Evolutionary conservation across 73 alveolate species (phyloP).

Genomic region (Tetrahymena thermophila): DNA sequence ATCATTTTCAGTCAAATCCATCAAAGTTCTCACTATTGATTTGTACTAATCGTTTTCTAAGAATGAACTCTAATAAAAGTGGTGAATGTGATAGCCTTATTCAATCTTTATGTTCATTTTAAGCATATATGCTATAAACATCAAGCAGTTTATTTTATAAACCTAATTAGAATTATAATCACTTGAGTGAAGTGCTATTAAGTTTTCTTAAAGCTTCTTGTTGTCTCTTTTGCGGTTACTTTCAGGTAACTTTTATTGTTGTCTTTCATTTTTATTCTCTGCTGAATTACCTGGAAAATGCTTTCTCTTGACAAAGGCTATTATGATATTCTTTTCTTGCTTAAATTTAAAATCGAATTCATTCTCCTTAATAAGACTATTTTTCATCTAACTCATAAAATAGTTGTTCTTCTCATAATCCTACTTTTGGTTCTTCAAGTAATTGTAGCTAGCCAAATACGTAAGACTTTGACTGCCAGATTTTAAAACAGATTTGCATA

Average conservation of each 20-base stretch:
- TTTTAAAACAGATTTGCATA: not conserved
- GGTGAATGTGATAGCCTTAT: not conserved
- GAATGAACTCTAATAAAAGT: not conserved
- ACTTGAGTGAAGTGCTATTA: not conserved
- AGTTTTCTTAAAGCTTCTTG: not conserved
- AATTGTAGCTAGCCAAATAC: not conserved
- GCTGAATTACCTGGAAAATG: not conserved
- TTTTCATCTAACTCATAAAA: not conserved
- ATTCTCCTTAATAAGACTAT: not conserved
- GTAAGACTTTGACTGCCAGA: not conserved
- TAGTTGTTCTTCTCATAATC: not conserved
- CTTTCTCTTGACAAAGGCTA: not conserved
- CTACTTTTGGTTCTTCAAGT: not conserved
- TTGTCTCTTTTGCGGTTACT: not conserved
- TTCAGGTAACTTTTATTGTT: not conserved
- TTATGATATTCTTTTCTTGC: not conserved
- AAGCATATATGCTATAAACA: not conserved
- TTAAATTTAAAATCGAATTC: not conserved
- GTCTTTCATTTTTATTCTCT: not conserved
- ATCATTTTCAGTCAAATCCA: not conserved
- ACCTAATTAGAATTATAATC: not conserved
- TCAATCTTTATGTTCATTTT: not conserved
- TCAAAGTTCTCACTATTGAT: not conserved
- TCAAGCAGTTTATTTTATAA: not conserved
- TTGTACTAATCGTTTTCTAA: not conserved